Evolutionary conservation across 495 filamentous ascomycete species (phyloP), one percentile per base, ranked within the genome.

Genomic region (Aspergillus bridgeri): DNA sequence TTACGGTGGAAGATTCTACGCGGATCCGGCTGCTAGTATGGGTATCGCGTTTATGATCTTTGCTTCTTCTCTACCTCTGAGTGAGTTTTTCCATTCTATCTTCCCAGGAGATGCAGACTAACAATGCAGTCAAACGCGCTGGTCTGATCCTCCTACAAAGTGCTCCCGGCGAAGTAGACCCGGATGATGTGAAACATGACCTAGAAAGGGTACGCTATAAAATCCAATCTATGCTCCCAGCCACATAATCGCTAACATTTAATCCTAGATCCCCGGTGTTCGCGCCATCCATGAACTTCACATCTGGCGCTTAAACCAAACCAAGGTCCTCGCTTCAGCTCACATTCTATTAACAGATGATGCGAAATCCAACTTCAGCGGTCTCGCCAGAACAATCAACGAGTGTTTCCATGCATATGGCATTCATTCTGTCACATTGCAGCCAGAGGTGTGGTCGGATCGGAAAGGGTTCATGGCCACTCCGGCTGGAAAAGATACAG

Each of bases 161-260:
- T 23, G 90, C 88, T 0, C 91, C 91, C 0, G 81, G 83, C 19
- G 85, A 86, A 42, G 84, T 96, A 62, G 79, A 85, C 42, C 75
- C 89, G 48, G 82, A 86, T 51, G 85, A 93, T 55, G 86, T 96
- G 65, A 85, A 87, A 58, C 81, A 87, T 54, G 91, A 96, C 56
- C 57, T 80, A 0, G 68, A 77, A 64, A 56, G 49, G 51, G 71
- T 72, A 48, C 29, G 44, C 15, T n/a, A n/a, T n/a, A n/a, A n/a
- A 24, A 52, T 20, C 20, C 43, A 13, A 5, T 23, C 46, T 19
- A 15, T 43, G 5, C 9, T 25, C 42, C 5, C 11, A 17, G 20
- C 15, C 19, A n/a, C n/a, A n/a, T n/a, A n/a, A n/a, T n/a, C n/a
- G n/a, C n/a, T n/a, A n/a, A n/a, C n/a, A n/a, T n/a, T n/a, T 51